Conservation (phyloP, 2,329 filamentous ascomycete species). For the Aurifilum marmelostoma region DNA sequence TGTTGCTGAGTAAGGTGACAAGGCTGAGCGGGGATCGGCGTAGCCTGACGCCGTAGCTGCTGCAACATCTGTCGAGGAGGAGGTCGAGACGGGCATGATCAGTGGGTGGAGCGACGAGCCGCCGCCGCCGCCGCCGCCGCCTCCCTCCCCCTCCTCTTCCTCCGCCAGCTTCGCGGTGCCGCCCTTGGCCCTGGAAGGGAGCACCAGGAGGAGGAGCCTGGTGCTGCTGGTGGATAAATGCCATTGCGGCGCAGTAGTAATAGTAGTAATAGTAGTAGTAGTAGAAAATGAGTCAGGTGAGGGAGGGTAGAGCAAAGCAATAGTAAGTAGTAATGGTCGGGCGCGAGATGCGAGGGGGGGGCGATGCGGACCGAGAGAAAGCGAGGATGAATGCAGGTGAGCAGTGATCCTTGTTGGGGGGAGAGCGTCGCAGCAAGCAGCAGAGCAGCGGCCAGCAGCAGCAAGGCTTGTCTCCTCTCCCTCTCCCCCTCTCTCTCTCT, state of each 20-base stretch:
- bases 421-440: background rate
- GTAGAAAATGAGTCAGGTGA: background rate
- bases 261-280: no score
- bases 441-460: background rate
- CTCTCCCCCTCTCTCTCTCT: background rate
- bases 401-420: background rate
- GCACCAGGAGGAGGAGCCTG: background rate
- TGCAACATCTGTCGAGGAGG: background rate
- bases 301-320: background rate
- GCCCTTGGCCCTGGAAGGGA: no score
- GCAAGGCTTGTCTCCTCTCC: background rate
- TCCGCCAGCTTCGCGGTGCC: background rate
- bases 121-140: no score
- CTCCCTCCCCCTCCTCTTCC: no score
- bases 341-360: background rate
- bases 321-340: background rate
- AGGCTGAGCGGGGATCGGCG: slow-evolving; percentile 1
- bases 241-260: slow-evolving; percentile 7
- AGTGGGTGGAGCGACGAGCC: background rate
- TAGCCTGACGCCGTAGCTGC: background rate
- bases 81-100: slow-evolving; percentile 4
- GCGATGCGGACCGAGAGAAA: background rate
- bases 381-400: background rate
- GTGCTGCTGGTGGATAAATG: slow-evolving; percentile 1
- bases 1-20: slow-evolving; percentile 13